Conservation (phyloP, 2,329 filamentous ascomycete genomes). For the Clarireedia hainanense region DNA sequence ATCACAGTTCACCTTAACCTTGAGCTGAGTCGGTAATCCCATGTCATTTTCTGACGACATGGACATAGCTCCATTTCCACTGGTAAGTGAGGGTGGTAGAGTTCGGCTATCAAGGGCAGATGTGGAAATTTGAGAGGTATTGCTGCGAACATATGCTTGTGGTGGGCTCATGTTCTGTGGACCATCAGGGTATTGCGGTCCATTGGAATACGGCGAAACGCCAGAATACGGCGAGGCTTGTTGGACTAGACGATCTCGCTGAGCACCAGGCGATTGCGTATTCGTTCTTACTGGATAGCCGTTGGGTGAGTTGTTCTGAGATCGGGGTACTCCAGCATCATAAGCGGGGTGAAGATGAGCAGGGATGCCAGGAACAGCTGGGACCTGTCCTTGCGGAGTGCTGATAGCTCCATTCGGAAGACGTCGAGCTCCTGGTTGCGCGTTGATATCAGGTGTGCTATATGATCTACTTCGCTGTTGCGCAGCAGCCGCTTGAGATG, state of each 20-base stretch:
- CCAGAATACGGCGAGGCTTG: slow-evolving; percentile 21
- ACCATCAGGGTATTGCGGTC: slow-evolving; percentile 28
- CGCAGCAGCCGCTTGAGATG: slow-evolving; percentile 33
- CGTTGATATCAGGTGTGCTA: slow-evolving; percentile 91
- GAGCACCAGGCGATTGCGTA: slow-evolving; percentile 62
- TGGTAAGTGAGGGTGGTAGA: slow-evolving; percentile 38
- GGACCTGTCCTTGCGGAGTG: slow-evolving; percentile 37
- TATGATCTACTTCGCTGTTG: slow-evolving; percentile 80
- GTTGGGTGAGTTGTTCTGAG: slow-evolving; percentile 72
- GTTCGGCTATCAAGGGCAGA: slow-evolving; percentile 30
- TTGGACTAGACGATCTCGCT: slow-evolving; percentile 46
- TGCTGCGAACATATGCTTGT: slow-evolving; percentile 22
- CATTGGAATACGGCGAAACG: slow-evolving; percentile 15
- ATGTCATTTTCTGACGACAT: slow-evolving; percentile 37
- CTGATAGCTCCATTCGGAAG: slow-evolving; percentile 42
- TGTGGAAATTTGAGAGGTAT: slow-evolving; percentile 23
- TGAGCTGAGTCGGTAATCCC: slow-evolving; percentile 66
- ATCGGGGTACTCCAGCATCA: slow-evolving; percentile 62
- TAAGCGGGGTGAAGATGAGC: slow-evolving; percentile 54
- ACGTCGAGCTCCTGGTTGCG: slow-evolving; percentile 44
- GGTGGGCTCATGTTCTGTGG: slow-evolving; percentile 1
- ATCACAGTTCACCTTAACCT: slow-evolving; percentile 91
- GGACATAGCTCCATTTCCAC: slow-evolving; percentile 3
- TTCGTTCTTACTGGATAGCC: slow-evolving; percentile 59
- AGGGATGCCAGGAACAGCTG: slow-evolving; percentile 70